Evolutionary conservation across 148 eudicot genomes (phyloP).

Genomic region (Rhododendron ovatum): DNA sequence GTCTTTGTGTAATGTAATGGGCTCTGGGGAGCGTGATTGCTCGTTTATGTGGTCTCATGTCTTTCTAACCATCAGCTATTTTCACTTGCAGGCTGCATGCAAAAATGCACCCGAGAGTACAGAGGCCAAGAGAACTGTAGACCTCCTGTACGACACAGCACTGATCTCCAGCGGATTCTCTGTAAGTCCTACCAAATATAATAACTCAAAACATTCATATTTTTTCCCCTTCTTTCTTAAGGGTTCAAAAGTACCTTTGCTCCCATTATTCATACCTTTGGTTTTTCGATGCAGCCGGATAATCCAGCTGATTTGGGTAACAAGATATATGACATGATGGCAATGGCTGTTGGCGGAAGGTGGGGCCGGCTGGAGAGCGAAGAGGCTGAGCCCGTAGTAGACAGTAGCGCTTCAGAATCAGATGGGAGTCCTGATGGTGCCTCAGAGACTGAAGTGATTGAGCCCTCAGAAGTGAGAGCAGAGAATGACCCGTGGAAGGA

Average conservation of each 20-base stretch:
- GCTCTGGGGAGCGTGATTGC: background rate
- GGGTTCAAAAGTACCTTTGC: background rate
- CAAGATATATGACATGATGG: constrained; percentile 99
- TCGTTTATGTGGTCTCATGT: background rate
- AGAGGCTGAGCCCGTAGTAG: constrained; percentile 23
- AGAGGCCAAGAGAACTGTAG: constrained; percentile 79
- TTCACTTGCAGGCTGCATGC: constrained; percentile 78
- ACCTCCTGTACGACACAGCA: constrained; percentile 80
- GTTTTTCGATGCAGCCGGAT: constrained; percentile 64
- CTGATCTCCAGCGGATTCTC: constrained; percentile 89
- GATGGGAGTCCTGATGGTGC: constrained; percentile 29
- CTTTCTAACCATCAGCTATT: background rate
- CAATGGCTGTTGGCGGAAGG: constrained; percentile 95
- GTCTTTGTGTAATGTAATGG: background rate
- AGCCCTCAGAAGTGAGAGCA: constrained; percentile 88
- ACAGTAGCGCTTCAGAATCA: constrained; percentile 22
- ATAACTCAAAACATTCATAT: background rate
- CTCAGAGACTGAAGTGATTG: constrained; percentile 64
- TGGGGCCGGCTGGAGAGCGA: constrained; percentile 80
- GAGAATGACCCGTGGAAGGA: constrained; percentile 67
- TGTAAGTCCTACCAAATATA: constrained; percentile 35
- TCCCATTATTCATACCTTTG: background rate
- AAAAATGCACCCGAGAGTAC: constrained; percentile 78
- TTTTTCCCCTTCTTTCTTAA: background rate
- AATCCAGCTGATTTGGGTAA: constrained; percentile 89